phyloP scores from a whole-genome alignment of 208 protist species.

The Histomonas meleagridis region DNA sequence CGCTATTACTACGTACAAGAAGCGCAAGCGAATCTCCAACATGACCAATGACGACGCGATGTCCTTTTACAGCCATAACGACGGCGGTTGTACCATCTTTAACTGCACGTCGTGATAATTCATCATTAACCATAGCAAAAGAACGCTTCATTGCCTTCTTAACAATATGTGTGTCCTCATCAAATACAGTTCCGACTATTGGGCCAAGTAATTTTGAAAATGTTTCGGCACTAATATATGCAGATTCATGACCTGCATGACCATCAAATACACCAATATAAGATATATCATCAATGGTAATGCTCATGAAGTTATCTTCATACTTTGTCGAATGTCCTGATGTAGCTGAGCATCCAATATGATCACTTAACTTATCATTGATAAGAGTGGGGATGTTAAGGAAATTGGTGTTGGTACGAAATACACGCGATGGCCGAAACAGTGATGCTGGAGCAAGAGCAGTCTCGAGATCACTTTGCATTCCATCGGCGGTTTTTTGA shows the following conservation, averaged over 20 bases:
- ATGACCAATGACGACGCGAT: background rate
- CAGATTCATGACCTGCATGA: background rate
- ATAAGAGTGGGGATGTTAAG: background rate
- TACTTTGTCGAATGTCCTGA: background rate
- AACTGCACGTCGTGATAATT: background rate
- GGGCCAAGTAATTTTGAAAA: background rate
- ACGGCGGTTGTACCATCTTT: constrained; percentile 35
- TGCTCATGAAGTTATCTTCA: constrained; percentile 3
- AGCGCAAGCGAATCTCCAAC: background rate
- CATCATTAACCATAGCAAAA: constrained; percentile 9
- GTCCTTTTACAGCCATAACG: background rate
- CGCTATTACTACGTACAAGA: background rate
- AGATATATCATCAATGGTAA: background rate
- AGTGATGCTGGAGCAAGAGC: too few species aligned
- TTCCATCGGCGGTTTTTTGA: background rate
- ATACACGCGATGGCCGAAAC: too few species aligned
- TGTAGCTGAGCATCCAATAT: background rate
- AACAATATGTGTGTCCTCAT: background rate
- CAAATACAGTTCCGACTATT: background rate
- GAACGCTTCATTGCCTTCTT: background rate
- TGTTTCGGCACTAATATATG: background rate
- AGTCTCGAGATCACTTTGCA: background rate
- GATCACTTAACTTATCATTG: background rate
- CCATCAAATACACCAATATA: constrained; percentile 29
- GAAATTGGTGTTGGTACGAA: background rate